A percentile compares a stretch with the other conserved stretches of the same genome.
These are phyloP conservation scores for Talaromyces albobiverticillius DNA, from an alignment of 2,329 filamentous ascomycete genomes.

Conservation along the genomic window DNA sequence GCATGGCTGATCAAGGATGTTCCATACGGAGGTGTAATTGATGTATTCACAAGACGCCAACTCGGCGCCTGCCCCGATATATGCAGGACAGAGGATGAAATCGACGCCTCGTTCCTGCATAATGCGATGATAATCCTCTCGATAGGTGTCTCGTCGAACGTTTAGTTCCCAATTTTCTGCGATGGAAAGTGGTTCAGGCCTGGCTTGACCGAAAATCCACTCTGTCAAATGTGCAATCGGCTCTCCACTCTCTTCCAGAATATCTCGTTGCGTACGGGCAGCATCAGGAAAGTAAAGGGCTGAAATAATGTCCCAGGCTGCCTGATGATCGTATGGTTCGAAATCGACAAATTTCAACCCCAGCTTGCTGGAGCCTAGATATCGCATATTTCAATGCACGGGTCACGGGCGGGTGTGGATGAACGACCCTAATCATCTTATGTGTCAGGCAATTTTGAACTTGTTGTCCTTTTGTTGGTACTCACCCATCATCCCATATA, in stretches of 20 bases:
- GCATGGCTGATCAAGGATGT: slow-evolving; percentile 28
- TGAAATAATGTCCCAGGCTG: slow-evolving; percentile 37
- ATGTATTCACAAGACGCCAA: not conserved
- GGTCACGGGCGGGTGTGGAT: slow-evolving; percentile 63
- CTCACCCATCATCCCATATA: no score
- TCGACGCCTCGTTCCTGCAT: slow-evolving; percentile 2
- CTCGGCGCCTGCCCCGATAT: not conserved
- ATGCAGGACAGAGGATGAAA: slow-evolving; percentile 4
- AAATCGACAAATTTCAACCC: slow-evolving; percentile 40
- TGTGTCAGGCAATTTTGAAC: no score
- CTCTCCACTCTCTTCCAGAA: slow-evolving; percentile 31
- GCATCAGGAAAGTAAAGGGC: slow-evolving; percentile 50
- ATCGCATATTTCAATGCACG: slow-evolving; percentile 33
- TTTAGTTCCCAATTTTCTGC: slow-evolving; percentile 20
- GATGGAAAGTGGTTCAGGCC: slow-evolving; percentile 9
- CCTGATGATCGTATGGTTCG: no score
- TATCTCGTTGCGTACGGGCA: slow-evolving; percentile 28
- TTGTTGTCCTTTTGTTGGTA: no score
- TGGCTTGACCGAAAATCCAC: slow-evolving; percentile 20
- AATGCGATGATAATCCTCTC: not conserved
- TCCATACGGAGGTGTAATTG: slow-evolving; percentile 31
- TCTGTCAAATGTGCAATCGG: no score
- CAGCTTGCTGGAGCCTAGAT: slow-evolving; percentile 38
- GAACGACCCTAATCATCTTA: slow-evolving; percentile 57
- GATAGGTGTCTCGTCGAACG: slow-evolving; percentile 3